Base-by-base conservation (phyloP, 139 green algal genomes). In the Diplosphaera chodatii region DNA sequence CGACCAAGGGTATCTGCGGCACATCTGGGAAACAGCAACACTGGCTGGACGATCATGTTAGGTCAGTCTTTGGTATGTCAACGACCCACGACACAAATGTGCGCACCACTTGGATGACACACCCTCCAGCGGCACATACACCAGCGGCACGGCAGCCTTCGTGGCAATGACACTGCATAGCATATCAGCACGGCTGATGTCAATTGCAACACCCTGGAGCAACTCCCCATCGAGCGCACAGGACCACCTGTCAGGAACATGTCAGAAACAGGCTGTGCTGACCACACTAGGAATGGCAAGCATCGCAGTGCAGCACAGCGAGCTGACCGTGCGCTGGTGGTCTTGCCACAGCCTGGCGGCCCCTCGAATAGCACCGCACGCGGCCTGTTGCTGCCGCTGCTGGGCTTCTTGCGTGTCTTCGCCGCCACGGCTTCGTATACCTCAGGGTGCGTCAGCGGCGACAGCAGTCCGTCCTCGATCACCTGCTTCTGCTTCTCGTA, bases 71-170 rank as follows among this genome's bases (percentile, higher is more conserved):
- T n/a, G n/a, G n/a, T n/a, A n/a, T n/a, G n/a, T n/a, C n/a, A n/a
- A n/a, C n/a, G n/a, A n/a, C n/a, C n/a, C n/a, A n/a, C n/a, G n/a
- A n/a, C n/a, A n/a, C n/a, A n/a, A n/a, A n/a, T n/a, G n/a, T n/a
- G n/a, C n/a, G n/a, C n/a, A 97, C 80, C 86, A 96, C 83, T 95
- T 96, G 64, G 63, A 83, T 25, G 78, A 77, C 0, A 96, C 69
- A 0, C 80, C 76, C 80, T 98, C 93, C 21, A 98, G 78, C 10
- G 93, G 93, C 18, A 98, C 81, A 71, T 98, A 98, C 68, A 98
- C 86, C 40, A 98, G 78, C 1, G 89, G 87, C 40, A 96, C 87
- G 0, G 79, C 75, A 5, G 89, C 88, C 70, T 88, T 79, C 10
- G 48, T 71, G 4, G 76, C 82, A 32, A 79, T 74, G 23, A 79